A percentile compares a stretch with the other conserved stretches of the same genome.
Conservation (phyloP, 306 rosid genomes). For the Lathyrus tuberosus region DNA sequence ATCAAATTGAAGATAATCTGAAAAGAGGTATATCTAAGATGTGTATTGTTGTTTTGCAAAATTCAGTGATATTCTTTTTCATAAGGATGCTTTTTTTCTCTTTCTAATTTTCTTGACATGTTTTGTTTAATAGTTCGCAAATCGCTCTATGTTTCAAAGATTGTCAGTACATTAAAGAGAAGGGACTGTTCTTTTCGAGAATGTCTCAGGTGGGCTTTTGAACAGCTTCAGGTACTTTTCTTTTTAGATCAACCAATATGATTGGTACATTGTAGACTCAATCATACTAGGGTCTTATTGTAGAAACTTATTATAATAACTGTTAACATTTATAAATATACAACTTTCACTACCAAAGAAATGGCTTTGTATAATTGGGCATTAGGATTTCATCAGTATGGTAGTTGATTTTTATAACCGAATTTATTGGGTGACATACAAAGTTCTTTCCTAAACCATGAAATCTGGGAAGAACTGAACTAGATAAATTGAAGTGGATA, state of each 20-base stretch:
- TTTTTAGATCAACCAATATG: conserved; percentile 9
- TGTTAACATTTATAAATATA: conserved; percentile 2
- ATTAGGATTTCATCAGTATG: conserved; percentile 16
- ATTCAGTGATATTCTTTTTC: conserved; percentile 23
- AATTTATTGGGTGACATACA: conserved; percentile 15
- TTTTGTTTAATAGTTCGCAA: conserved; percentile 52
- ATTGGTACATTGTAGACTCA: conserved; percentile 8
- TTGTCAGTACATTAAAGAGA: conserved; percentile 58
- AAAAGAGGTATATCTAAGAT: conserved; percentile 52
- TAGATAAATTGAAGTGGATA: conserved; percentile 1
- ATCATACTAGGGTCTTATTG: not conserved
- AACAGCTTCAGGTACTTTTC: conserved; percentile 58
- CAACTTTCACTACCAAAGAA: conserved; percentile 14
- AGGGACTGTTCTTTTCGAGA: conserved; percentile 67
- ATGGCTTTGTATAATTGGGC: conserved; percentile 10
- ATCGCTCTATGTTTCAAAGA: conserved; percentile 50
- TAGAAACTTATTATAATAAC: not conserved
- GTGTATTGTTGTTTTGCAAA: conserved; percentile 22
- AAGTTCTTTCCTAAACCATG: not conserved
- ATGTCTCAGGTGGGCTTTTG: conserved; percentile 60
- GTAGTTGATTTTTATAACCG: conserved; percentile 32
- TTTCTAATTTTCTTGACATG: conserved; percentile 36
- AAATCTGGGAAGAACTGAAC: conserved; percentile 8
- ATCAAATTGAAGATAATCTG: conserved; percentile 36
- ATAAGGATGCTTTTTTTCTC: not conserved